Conservation (phyloP, 2,329 filamentous ascomycete genomes). For the Tetracladium maxilliforme region DNA sequence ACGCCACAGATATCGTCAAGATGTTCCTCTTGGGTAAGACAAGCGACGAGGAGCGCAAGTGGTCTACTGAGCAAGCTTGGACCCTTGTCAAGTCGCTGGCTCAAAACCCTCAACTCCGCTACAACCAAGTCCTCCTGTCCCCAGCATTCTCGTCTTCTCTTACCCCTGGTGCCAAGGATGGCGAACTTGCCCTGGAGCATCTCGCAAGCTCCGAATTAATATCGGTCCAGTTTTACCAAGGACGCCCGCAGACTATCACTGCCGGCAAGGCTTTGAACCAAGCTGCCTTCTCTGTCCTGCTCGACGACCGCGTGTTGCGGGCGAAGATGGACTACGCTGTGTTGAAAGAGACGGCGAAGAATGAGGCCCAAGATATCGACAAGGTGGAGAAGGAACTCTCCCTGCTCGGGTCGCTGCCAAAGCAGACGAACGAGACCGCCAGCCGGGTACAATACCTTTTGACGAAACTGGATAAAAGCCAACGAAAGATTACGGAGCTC, state of each 20-base stretch:
- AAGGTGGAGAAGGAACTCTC: conserved; percentile 68
- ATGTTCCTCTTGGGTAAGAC: conserved; percentile 78
- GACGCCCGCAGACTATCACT: conserved; percentile 62
- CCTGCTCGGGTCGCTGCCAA: conserved; percentile 54
- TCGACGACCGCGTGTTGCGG: conserved; percentile 56
- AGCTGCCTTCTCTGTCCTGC: conserved; percentile 63
- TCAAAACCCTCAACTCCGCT: conserved; percentile 52
- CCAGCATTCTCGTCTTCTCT: conserved; percentile 54
- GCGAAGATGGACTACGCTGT: conserved; percentile 61
- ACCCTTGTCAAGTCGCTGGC: conserved; percentile 69
- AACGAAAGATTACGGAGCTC: conserved; percentile 58
- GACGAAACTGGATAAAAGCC: conserved; percentile 56
- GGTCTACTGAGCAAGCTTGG: conserved; percentile 84
- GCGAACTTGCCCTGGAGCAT: conserved; percentile 62
- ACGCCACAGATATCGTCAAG: conserved; percentile 79
- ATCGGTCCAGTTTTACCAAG: conserved; percentile 54
- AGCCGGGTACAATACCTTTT: conserved; percentile 59
- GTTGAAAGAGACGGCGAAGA: conserved; percentile 51
- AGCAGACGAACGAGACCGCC: conserved; percentile 52
- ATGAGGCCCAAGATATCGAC: conserved; percentile 60
- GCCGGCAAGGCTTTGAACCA: conserved; percentile 79
- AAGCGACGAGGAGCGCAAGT: conserved; percentile 42
- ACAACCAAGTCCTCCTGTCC: conserved; percentile 72
- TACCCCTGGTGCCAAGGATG: conserved; percentile 33
- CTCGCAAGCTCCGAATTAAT: conserved; percentile 82